Conservation (phyloP, 2,329 filamentous ascomycete genomes). For the Biscogniauxia mediterranea region DNA sequence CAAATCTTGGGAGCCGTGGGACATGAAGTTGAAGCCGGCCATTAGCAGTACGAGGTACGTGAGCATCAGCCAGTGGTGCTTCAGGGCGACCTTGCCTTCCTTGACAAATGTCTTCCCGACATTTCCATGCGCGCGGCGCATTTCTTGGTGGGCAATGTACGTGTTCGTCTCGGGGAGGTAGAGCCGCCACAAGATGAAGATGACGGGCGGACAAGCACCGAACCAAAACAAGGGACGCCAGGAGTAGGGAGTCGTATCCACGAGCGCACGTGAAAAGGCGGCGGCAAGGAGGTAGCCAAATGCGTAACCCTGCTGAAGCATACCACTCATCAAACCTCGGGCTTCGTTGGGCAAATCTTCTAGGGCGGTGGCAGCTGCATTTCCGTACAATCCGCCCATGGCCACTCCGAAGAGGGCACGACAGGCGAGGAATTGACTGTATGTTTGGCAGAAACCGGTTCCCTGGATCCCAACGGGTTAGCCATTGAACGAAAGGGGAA, state of each 20-base stretch:
- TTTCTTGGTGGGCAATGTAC: constrained; percentile 64
- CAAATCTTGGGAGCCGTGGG: constrained; percentile 67
- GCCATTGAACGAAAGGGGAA: background rate
- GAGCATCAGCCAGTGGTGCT: constrained; percentile 76
- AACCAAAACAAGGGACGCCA: constrained; percentile 93
- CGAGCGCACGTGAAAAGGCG: constrained; percentile 62
- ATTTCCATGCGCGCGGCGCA: constrained; percentile 56
- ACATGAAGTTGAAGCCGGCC: constrained; percentile 93
- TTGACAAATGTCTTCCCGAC: constrained; percentile 66
- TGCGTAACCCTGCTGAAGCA: constrained; percentile 72
- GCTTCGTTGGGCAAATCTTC: constrained; percentile 69
- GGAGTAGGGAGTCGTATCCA: constrained; percentile 72
- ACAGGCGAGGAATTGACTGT: constrained; percentile 70
- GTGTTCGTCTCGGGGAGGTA: constrained; percentile 76
- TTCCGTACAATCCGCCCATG: constrained; percentile 80
- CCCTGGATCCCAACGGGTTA: constrained; percentile 35
- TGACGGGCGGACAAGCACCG: constrained; percentile 72
- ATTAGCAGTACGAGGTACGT: constrained; percentile 82
- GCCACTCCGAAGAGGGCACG: constrained; percentile 75
- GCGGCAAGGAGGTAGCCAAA: constrained; percentile 63
- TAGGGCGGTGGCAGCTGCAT: constrained; percentile 74
- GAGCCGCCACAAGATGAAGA: constrained; percentile 78
- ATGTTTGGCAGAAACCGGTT: constrained; percentile 68
- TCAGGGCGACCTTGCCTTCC: constrained; percentile 77
- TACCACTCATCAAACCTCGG: constrained; percentile 71